A percentile compares a stretch with the other conserved stretches of the same genome.
Conservation (phyloP, 768 basidiomycete species). For the Amanita rimosa region DNA sequence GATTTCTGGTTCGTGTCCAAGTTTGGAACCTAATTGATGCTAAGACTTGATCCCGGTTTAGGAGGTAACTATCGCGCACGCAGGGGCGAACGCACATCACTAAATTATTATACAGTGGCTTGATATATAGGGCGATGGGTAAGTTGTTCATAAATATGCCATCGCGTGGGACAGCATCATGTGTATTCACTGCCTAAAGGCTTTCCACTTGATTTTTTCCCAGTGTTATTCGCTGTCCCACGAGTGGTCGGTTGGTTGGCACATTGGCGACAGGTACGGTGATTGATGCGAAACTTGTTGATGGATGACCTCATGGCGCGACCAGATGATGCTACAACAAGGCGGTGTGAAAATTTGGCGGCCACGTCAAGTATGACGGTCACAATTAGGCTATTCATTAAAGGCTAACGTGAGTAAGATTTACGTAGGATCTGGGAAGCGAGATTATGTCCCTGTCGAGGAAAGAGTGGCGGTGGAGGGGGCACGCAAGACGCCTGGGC, state of each 20-base stretch:
- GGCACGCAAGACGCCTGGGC: constrained; percentile 45
- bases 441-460: constrained; percentile 63
- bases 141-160: constrained; percentile 4
- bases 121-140: constrained; percentile 93
- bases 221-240: constrained; percentile 86
- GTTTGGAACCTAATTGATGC: neutral
- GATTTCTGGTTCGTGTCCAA: constrained; percentile 65
- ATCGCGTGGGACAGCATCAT: neutral
- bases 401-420: constrained; percentile 31
- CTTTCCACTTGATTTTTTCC: constrained; percentile 92
- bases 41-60: neutral
- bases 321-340: constrained; percentile 82
- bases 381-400: constrained; percentile 4
- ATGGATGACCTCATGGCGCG: constrained; percentile 1
- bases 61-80: constrained; percentile 1
- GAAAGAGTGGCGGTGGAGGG: constrained; percentile 47
- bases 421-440: constrained; percentile 64
- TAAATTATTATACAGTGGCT: constrained; percentile 36
- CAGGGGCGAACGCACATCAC: neutral
- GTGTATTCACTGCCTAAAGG: neutral
- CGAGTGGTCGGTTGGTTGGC: constrained; percentile 91
- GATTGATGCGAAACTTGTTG: neutral
- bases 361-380: constrained; percentile 54
- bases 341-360: constrained; percentile 93
- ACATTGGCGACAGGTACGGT: constrained; percentile 73